Base-by-base conservation (phyloP, 2,329 filamentous ascomycete genomes). In the Penicillium brasilianum region DNA sequence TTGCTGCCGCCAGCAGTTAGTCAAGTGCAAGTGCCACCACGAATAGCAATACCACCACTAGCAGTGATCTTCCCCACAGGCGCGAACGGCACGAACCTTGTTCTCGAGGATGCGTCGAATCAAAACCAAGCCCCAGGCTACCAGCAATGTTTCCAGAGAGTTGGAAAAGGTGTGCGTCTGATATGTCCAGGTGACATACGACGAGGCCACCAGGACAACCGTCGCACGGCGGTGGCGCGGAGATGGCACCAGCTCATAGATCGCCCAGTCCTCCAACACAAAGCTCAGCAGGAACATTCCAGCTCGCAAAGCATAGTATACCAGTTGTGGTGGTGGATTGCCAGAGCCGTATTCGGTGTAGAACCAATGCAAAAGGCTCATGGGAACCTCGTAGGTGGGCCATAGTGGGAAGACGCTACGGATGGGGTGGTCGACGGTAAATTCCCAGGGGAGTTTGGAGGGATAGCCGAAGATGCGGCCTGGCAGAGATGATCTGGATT, bases 141-240 rank as follows among this genome's bases (percentile, higher is more conserved):
- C 93, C 54, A 94, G 85, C 69, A 99, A 82, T 2, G 95, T 98
- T 81, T 99, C 95, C 67, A 98, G 86, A 63, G 94, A 96, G 79
- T 99, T 99, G 65, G 94, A 98, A 77, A 99, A 98, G 13, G 95
- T 98, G 78, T 99, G 95, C 18, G 92, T 95, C 79, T 99, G 95
- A 80, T 94, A 97, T 48, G 94, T 97, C 94, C 95, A 99, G 51
- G 95, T 99, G 69, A 97, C 94, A 79, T 98, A 99, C 28, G 93
- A 97, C 30, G 94, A 98, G 49, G 94, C 93, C 62, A 97, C 90
- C 59, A 99, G 84, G 49, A 96, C 83, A 48, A 96, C 86, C 10
- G 93, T 92, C 58, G 90, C 82, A 69, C 87, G 87, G 65, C 92
- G 88, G 71, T 86, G 81, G 62, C 88, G 88, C 64, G 88, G 88